Base-by-base conservation (phyloP, 768 basidiomycete genomes). In the Rhodotorula diobovata region DNA sequence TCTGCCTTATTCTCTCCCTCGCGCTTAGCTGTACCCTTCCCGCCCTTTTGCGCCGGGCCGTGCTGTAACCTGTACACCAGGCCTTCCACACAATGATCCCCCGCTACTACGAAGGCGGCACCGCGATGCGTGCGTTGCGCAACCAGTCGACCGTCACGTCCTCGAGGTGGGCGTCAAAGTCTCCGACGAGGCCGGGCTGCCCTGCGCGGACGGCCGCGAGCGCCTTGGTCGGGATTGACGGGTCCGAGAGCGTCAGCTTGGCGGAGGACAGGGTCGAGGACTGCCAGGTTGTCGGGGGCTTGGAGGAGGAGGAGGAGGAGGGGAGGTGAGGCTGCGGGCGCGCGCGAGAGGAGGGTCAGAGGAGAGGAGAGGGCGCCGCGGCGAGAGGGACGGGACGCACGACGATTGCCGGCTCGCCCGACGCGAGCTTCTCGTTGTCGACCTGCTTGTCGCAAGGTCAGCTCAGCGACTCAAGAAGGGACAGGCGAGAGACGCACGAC, bases 121-220 rank as follows among this genome's bases (percentile, higher is more conserved):
- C 37, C 39, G 15, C 28, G n/a, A 30, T 7, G 70, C 61, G 2
- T 6, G 58, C 72, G 57, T 86, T 85, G 60, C 78, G 78, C 70
- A 86, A 72, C 84, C 84, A 85, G 67, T 85, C 84, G 67, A 82
- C 79, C 53, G 79, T 85, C 59, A 87, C 87, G 79, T 90, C 87
- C 80, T 90, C 90, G 57, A 91, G 79, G 80, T 91, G 88, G 74
- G 91, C 90, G 68, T 91, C 90, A 71, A 91, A 91, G 79, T 91
- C 90, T 9, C 87, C 88, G 67, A 91, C 87, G 58, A 84, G 82
- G 67, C 83, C 80, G 67, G 88, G 87, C 63, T 83, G 79, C n/a
- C 81, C 81, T 53, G 81, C 77, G 55, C 86, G 84, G 50, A 88
- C 86, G 2, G 86, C 81, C 8, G 79, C 75, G 23, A 85, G 78